Evolutionary conservation across 2,329 filamentous ascomycete species (phyloP).

Genomic region (Helotiales sp.): DNA sequence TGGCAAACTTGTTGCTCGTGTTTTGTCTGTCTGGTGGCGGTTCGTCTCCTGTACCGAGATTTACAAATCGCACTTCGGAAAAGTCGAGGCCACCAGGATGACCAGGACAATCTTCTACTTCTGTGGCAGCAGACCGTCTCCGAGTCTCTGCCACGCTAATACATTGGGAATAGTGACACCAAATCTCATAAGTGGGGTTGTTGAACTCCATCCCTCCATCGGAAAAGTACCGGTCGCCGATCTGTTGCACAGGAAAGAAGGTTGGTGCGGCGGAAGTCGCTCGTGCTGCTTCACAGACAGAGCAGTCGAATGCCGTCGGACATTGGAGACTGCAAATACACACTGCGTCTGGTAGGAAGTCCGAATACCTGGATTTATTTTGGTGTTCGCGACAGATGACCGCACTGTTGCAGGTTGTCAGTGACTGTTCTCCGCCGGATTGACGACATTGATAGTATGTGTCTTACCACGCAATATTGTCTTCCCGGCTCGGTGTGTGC

Average conservation of each 20-base stretch:
- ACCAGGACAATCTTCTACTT: background rate
- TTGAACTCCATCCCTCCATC: slow-evolving; percentile 40
- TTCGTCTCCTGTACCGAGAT: background rate
- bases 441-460: background rate
- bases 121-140: background rate
- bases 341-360: slow-evolving; percentile 8
- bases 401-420: background rate
- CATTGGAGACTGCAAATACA: slow-evolving; percentile 13
- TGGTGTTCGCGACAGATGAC: background rate
- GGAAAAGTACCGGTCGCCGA: slow-evolving; percentile 32
- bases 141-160: background rate
- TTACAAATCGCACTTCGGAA: background rate
- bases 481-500: background rate
- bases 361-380: background rate
- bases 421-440: background rate
- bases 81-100: background rate
- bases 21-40: background rate
- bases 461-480: background rate
- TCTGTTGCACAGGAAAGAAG: slow-evolving; percentile 39
- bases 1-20: background rate
- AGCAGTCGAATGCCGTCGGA: background rate
- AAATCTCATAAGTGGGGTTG: slow-evolving; percentile 30
- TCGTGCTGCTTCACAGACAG: slow-evolving; percentile 38
- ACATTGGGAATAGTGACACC: background rate
- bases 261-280: slow-evolving; percentile 42